These are phyloP conservation scores for Ganoderma leucocontextum DNA, from an alignment of 1,284 basidiomycete genomes.

Conservation along the genomic window DNA sequence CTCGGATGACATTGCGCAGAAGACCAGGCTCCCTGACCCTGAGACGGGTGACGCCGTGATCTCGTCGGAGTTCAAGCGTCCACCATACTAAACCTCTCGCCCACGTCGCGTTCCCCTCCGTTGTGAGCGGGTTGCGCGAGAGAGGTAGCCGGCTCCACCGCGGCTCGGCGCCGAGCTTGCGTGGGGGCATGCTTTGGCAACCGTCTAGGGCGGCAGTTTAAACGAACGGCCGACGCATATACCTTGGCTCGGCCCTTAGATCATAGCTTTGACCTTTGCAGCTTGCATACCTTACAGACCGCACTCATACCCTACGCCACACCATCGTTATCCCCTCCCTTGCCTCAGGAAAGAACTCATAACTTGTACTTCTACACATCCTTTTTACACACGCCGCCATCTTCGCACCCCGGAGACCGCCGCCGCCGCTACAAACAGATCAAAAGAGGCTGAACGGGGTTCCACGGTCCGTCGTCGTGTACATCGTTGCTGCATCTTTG, in stretches of 20 bases:
- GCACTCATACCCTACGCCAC: constrained; percentile 7
- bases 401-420: constrained; percentile 1
- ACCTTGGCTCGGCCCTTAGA: constrained; percentile 11
- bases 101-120: neutral
- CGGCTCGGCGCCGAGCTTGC: neutral
- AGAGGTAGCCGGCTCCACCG: neutral
- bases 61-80: constrained; percentile 41
- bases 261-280: constrained; percentile 1
- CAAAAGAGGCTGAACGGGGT: constrained; percentile 7
- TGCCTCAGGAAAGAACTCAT: neutral
- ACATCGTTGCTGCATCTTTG: constrained; percentile 13
- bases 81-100: constrained; percentile 31
- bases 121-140: neutral
- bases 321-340: neutral
- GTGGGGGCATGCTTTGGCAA: neutral
- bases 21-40: constrained; percentile 48
- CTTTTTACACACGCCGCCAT: neutral
- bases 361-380: neutral
- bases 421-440: neutral
- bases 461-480: neutral
- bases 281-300: constrained; percentile 17
- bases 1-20: constrained; percentile 53
- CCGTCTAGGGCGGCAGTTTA: neutral
- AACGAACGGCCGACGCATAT: constrained; percentile 12
- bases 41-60: constrained; percentile 37